A percentile compares a stretch with the other conserved stretches of the same genome.
These are phyloP conservation scores for Ploettnerulaceae sp. DNA, from an alignment of 2,329 filamentous ascomycete genomes.

Conservation along the genomic window DNA sequence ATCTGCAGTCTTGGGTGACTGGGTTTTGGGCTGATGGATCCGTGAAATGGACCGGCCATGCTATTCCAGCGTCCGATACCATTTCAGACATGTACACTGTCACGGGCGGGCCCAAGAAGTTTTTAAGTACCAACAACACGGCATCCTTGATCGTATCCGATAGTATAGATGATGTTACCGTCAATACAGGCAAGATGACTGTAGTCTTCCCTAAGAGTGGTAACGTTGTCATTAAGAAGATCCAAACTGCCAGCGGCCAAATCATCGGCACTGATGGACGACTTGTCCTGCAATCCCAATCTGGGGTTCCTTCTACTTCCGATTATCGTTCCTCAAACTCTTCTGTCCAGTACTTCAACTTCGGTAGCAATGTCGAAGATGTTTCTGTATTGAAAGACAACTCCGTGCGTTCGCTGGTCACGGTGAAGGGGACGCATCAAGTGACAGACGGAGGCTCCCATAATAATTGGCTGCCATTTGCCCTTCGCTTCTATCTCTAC, in stretches of 20 bases:
- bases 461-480: constrained; percentile 49
- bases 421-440: constrained; percentile 23
- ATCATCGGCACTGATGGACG: constrained; percentile 37
- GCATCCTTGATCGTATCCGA: constrained; percentile 2
- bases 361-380: constrained; percentile 48
- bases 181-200: constrained; percentile 19
- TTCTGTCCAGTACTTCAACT: constrained; percentile 40
- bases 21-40: constrained; percentile 57
- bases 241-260: constrained; percentile 18
- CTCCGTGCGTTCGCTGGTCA: constrained; percentile 45
- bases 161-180: constrained; percentile 4
- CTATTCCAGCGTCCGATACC: constrained; percentile 41
- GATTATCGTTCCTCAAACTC: constrained; percentile 27
- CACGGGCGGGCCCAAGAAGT: constrained; percentile 11
- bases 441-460: constrained; percentile 34
- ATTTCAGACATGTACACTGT: constrained; percentile 42
- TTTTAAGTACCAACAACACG: background rate
- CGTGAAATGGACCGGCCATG: constrained; percentile 57
- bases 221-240: constrained; percentile 16
- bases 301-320: constrained; percentile 36
- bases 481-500: constrained; percentile 55
- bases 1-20: constrained; percentile 51
- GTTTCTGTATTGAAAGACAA: constrained; percentile 42
- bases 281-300: constrained; percentile 50
- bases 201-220: constrained; percentile 20